These are phyloP conservation scores for Kwoniella botswanensis DNA, from an alignment of 768 basidiomycete genomes.

Conservation along the genomic window DNA sequence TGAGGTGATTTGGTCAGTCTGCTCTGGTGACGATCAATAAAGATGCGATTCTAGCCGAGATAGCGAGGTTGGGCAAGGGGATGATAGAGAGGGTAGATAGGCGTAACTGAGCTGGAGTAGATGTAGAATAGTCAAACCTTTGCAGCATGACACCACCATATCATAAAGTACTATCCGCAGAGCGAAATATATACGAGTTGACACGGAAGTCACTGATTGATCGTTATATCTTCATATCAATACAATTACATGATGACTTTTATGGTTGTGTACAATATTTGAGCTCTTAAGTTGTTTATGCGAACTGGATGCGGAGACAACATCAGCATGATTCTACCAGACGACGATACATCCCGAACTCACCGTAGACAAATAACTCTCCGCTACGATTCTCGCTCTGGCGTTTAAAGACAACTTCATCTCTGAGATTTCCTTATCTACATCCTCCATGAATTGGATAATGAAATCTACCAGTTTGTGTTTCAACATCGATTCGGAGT, in stretches of 20 bases:
- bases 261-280: slow-evolving; percentile 1
- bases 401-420: slow-evolving; percentile 98
- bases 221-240: slow-evolving; percentile 8
- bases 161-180: neutral
- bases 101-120: neutral
- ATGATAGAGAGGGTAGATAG: slow-evolving; percentile 62
- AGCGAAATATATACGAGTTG: neutral
- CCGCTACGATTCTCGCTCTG: slow-evolving; percentile 93
- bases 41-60: slow-evolving; percentile 71
- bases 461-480: slow-evolving; percentile 99
- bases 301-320: slow-evolving; percentile 8
- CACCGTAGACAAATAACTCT: slow-evolving; percentile 91
- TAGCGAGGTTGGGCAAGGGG: slow-evolving; percentile 74
- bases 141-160: too few species aligned
- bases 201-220: neutral
- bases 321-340: neutral
- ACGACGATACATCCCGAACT: slow-evolving; percentile 54
- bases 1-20: slow-evolving; percentile 59
- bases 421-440: slow-evolving; percentile 98
- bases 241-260: slow-evolving; percentile 17
- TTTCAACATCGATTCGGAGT: slow-evolving; percentile 97
- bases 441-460: slow-evolving; percentile 99
- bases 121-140: neutral
- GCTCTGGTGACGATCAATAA: slow-evolving; percentile 71
- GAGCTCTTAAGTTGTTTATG: slow-evolving; percentile 10